Evolutionary conservation across 73 alveolate genomes (phyloP).

Genomic region (Vitrella brassicaformis): DNA sequence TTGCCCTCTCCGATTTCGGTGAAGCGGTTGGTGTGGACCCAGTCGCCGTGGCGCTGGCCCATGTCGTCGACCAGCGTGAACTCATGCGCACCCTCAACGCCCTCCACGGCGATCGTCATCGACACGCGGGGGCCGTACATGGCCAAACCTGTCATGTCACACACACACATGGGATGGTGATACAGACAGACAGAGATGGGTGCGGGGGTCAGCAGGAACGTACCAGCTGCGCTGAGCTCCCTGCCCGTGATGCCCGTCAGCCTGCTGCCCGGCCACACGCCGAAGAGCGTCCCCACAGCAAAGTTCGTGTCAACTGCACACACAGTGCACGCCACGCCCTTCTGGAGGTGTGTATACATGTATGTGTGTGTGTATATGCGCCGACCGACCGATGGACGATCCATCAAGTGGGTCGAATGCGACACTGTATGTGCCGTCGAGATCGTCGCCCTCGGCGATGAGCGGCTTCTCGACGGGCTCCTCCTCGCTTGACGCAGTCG

Average conservation of each 20-base stretch:
- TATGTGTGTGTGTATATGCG: no score
- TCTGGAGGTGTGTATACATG: no score
- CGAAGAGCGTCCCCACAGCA: slow-evolving; percentile 53
- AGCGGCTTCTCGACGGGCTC: background rate
- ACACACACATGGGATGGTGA: no score
- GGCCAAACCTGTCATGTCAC: no score
- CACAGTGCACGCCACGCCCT: no score
- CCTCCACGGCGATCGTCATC: slow-evolving; percentile 38
- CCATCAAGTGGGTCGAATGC: slow-evolving; percentile 62
- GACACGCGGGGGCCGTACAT: slow-evolving; percentile 51
- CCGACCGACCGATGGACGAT: slow-evolving; percentile 19
- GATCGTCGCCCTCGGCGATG: background rate
- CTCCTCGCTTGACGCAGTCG: background rate
- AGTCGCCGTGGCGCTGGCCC: slow-evolving; percentile 22
- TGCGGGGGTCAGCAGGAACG: no score
- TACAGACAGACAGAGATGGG: no score
- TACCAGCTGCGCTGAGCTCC: slow-evolving; percentile 47
- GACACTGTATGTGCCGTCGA: no score
- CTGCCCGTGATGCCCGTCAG: slow-evolving; percentile 42
- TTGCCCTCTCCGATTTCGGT: slow-evolving; percentile 20
- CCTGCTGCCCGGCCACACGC: slow-evolving; percentile 52
- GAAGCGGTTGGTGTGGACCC: slow-evolving; percentile 24
- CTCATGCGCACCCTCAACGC: slow-evolving; percentile 37
- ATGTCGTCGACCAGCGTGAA: slow-evolving; percentile 23
- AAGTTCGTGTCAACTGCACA: slow-evolving; percentile 32